A percentile compares a stretch with the other conserved stretches of the same genome.
phyloP scores from a whole-genome alignment of 495 filamentous ascomycete species.

The Neurospora sp. region DNA sequence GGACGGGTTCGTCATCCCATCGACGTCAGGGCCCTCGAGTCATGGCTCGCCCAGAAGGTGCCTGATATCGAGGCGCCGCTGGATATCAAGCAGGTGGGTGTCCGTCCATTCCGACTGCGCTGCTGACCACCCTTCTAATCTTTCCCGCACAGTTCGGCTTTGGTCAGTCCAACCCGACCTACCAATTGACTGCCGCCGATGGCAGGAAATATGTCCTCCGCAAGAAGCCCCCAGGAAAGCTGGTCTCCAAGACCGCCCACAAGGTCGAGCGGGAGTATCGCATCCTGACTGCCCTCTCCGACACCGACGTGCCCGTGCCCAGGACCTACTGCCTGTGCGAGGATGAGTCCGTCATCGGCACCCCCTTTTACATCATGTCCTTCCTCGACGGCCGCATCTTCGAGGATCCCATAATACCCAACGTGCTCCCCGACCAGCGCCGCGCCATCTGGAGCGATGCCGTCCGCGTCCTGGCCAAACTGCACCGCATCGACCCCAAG shows the following conservation, averaged over 20 bases:
- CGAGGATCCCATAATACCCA: constrained; percentile 75
- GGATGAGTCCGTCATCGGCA: constrained; percentile 68
- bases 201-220: constrained; percentile 70
- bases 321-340: constrained; percentile 78
- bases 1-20: constrained; percentile 83
- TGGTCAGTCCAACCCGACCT: constrained; percentile 95
- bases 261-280: constrained; percentile 91
- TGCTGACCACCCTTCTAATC: neutral
- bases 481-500: constrained; percentile 65
- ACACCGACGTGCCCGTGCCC: constrained; percentile 78
- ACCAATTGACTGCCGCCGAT: constrained; percentile 65
- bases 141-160: constrained; percentile 65
- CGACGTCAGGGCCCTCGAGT: constrained; percentile 63
- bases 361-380: constrained; percentile 93
- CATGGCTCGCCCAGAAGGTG: constrained; percentile 63
- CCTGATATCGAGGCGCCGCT: constrained; percentile 72
- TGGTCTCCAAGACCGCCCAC: constrained; percentile 88
- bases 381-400: constrained; percentile 89
- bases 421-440: constrained; percentile 57
- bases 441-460: constrained; percentile 79
- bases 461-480: constrained; percentile 68
- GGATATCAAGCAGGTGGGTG: constrained; percentile 75
- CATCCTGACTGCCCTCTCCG: constrained; percentile 71
- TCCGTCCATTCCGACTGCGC: neutral
- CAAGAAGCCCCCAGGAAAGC: constrained; percentile 89